Conservation (phyloP, 495 filamentous ascomycete genomes). For the Rostrohypoxylon terebratum region DNA sequence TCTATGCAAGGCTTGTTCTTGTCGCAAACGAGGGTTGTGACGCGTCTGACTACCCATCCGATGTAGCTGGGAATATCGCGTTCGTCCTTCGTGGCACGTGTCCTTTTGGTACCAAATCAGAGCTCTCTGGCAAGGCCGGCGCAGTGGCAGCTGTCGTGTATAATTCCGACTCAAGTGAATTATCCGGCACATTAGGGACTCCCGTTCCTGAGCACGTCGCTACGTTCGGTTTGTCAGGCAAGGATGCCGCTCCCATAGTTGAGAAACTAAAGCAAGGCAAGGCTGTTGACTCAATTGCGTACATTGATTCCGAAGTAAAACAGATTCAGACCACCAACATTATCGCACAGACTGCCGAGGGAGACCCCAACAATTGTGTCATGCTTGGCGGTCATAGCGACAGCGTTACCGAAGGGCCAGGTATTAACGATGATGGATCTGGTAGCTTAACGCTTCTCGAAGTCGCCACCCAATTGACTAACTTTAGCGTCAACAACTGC, state of each 20-base stretch:
- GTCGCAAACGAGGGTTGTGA: constrained; percentile 63
- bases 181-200: constrained; percentile 66
- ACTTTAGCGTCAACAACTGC: constrained; percentile 66
- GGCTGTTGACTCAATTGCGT: constrained; percentile 63
- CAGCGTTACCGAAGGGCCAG: constrained; percentile 63
- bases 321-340: constrained; percentile 63
- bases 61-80: constrained; percentile 63
- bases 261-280: constrained; percentile 60
- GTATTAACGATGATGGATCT: constrained; percentile 65
- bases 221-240: constrained; percentile 66
- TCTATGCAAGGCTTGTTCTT: constrained; percentile 58
- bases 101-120: constrained; percentile 70
- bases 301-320: constrained; percentile 64
- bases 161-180: constrained; percentile 62
- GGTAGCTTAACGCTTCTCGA: constrained; percentile 66
- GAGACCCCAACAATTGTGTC: constrained; percentile 67
- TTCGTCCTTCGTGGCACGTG: constrained; percentile 69
- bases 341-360: constrained; percentile 65
- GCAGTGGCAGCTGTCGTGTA: constrained; percentile 71
- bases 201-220: constrained; percentile 66
- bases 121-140: constrained; percentile 66
- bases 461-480: constrained; percentile 62
- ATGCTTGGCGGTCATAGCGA: constrained; percentile 69
- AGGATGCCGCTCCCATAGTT: constrained; percentile 62
- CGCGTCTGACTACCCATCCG: constrained; percentile 58